A percentile compares a stretch with the other conserved stretches of the same genome.
phyloP scores from a whole-genome alignment of 2,329 filamentous ascomycete genomes.

The Daldinia eschscholtzii region DNA sequence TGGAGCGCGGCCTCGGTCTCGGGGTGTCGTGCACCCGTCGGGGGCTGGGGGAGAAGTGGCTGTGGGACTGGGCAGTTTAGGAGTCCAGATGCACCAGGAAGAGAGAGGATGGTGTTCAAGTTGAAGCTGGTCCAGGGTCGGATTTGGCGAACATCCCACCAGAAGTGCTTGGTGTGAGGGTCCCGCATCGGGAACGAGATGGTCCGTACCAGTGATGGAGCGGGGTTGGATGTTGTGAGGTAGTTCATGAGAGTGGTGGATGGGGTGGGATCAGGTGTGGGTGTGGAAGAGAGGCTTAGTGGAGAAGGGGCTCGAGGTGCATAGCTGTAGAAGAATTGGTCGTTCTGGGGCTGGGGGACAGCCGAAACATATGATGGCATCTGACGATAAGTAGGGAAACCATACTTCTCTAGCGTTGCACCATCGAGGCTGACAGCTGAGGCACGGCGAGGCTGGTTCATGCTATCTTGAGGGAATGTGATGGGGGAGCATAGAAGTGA shows the following conservation, averaged over 20 bases:
- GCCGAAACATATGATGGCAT: conserved; percentile 69
- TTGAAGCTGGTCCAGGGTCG: conserved; percentile 87
- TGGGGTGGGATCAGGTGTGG: conserved; percentile 61
- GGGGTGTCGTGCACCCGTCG: conserved; percentile 72
- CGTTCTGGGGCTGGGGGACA: conserved; percentile 52
- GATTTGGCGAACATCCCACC: conserved; percentile 95
- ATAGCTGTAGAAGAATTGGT: conserved; percentile 64
- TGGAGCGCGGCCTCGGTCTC: conserved; percentile 84
- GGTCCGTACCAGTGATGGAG: conserved; percentile 83
- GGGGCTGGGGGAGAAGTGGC: conserved; percentile 70
- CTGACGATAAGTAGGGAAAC: conserved; percentile 87
- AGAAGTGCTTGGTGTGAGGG: conserved; percentile 83
- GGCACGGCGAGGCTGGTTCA: conserved; percentile 64
- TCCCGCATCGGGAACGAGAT: conserved; percentile 77
- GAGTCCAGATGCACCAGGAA: conserved; percentile 79
- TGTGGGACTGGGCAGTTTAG: conserved; percentile 77
- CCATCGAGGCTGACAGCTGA: conserved; percentile 78
- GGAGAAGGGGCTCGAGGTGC: conserved; percentile 59
- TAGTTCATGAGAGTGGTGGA: conserved; percentile 82
- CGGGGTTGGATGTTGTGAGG: conserved; percentile 83
- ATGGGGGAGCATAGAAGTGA: conserved; percentile 77
- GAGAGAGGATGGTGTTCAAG: conserved; percentile 75
- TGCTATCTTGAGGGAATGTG: conserved; percentile 64
- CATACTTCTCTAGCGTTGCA: conserved; percentile 74
- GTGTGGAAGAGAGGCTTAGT: conserved; percentile 56